Conservation (phyloP, 2,329 filamentous ascomycete species). For the Helminthosporium solani region DNA sequence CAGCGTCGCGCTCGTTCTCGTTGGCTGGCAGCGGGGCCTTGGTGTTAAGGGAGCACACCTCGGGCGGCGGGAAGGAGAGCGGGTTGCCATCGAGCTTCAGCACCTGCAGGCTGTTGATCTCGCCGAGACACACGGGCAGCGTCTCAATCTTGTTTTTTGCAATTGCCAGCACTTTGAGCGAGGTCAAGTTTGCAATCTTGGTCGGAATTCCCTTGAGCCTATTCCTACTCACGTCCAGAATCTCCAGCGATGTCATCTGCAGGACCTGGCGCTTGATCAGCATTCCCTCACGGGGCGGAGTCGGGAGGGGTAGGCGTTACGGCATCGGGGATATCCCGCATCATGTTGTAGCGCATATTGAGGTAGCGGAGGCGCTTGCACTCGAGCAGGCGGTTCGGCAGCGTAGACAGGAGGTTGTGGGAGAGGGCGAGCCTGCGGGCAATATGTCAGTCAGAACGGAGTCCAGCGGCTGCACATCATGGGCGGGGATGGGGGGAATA, state of each 20-base stretch:
- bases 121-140: slow-evolving; percentile 78
- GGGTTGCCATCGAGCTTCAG: slow-evolving; percentile 89
- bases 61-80: slow-evolving; percentile 68
- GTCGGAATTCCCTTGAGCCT: slow-evolving; percentile 75
- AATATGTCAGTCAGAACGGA: slow-evolving; percentile 27
- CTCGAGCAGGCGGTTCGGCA: slow-evolving; percentile 71
- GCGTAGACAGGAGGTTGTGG: slow-evolving; percentile 72
- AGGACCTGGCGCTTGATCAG: slow-evolving; percentile 64
- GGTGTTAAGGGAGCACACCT: slow-evolving; percentile 46
- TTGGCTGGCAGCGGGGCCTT: slow-evolving; percentile 49
- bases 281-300: neutral
- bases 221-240: slow-evolving; percentile 88
- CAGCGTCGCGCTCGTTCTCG: slow-evolving; percentile 61
- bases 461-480: too few relatives aligned
- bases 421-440: slow-evolving; percentile 68
- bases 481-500: too few relatives aligned
- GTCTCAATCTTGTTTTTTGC: slow-evolving; percentile 85
- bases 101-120: slow-evolving; percentile 86
- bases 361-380: slow-evolving; percentile 77
- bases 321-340: slow-evolving; percentile 65
- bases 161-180: slow-evolving; percentile 84
- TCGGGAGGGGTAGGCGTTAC: slow-evolving; percentile 48
- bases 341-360: slow-evolving; percentile 75
- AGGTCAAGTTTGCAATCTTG: slow-evolving; percentile 77
- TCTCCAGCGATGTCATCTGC: slow-evolving; percentile 82